A percentile compares a stretch with the other conserved stretches of the same genome.
Conservation (phyloP, 2,329 filamentous ascomycete species). For the Arthroderma sp. region DNA sequence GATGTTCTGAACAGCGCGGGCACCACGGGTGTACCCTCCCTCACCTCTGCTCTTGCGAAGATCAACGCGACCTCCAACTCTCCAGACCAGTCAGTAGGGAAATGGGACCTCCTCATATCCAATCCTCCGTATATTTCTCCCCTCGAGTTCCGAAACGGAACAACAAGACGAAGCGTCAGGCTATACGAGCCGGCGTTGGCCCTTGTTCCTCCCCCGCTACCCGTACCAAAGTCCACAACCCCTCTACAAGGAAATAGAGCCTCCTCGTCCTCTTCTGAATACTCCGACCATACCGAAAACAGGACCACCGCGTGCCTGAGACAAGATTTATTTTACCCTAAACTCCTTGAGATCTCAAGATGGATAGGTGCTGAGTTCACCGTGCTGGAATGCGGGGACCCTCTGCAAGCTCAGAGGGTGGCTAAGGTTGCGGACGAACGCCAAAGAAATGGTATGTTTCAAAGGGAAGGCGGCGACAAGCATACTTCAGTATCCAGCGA, state of each 20-base stretch:
- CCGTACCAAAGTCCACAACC: background rate
- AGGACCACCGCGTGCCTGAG: background rate
- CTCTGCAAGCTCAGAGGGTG: conserved; percentile 21
- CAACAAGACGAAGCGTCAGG: conserved; percentile 61
- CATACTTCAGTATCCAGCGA: background rate
- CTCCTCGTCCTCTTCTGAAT: conserved; percentile 46
- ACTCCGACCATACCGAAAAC: background rate
- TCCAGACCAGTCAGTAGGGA: background rate
- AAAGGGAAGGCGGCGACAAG: too few species aligned
- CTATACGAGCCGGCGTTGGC: conserved; percentile 70
- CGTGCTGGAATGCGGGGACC: conserved; percentile 26
- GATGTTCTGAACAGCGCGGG: conserved; percentile 24
- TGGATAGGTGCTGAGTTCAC: conserved; percentile 16
- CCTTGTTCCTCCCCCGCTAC: conserved; percentile 46
- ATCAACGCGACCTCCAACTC: background rate
- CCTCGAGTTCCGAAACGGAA: conserved; percentile 41
- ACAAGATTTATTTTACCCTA: conserved; percentile 26
- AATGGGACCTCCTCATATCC: conserved; percentile 54
- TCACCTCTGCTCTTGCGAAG: background rate
- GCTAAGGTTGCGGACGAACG: conserved; percentile 1
- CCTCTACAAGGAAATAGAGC: too few species aligned
- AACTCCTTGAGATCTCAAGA: conserved; percentile 17
- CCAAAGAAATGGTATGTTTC: too few species aligned
- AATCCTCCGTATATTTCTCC: conserved; percentile 87
- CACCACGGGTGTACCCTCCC: background rate